Conservation (phyloP, 805 yeast species). For the Pichia californica region DNA sequence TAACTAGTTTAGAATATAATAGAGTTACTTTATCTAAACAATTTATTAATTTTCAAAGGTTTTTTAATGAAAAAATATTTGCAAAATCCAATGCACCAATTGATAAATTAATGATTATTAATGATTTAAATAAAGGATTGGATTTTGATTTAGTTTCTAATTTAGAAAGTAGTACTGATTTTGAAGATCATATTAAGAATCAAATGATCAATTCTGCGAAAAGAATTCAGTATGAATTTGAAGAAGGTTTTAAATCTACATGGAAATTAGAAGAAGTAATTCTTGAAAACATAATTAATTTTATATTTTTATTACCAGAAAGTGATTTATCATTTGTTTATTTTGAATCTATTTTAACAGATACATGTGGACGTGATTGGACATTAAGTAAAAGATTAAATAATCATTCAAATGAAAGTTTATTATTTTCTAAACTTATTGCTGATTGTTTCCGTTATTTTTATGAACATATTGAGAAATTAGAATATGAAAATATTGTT, state of each 20-base stretch:
- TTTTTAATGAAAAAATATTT: constrained; percentile 60
- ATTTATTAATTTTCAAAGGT: constrained; percentile 64
- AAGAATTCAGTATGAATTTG: constrained; percentile 34
- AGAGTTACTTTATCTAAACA: constrained; percentile 83
- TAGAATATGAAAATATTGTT: constrained; percentile 71
- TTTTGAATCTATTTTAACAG: constrained; percentile 77
- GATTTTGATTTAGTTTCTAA: constrained; percentile 29
- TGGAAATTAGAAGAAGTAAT: constrained; percentile 91
- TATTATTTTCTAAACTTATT: constrained; percentile 83
- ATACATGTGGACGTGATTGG: constrained; percentile 79
- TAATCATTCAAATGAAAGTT: constrained; percentile 21
- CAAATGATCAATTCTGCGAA: constrained; percentile 29
- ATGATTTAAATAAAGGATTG: constrained; percentile 35
- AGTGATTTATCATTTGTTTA: constrained; percentile 64
- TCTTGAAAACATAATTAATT: constrained; percentile 71
- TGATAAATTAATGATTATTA: constrained; percentile 49
- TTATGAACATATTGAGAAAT: constrained; percentile 54
- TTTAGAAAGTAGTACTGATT: constrained; percentile 23
- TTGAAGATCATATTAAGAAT: constrained; percentile 21
- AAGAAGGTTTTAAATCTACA: constrained; percentile 45
- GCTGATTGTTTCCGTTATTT: constrained; percentile 87
- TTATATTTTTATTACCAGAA: constrained; percentile 69
- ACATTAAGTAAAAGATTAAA: constrained; percentile 29
- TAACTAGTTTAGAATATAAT: constrained; percentile 81
- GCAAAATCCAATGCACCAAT: constrained; percentile 71